Evolutionary conservation across 805 yeast species (phyloP), one percentile per base, ranked within the genome.

Genomic region (Candida chauliodis): DNA sequence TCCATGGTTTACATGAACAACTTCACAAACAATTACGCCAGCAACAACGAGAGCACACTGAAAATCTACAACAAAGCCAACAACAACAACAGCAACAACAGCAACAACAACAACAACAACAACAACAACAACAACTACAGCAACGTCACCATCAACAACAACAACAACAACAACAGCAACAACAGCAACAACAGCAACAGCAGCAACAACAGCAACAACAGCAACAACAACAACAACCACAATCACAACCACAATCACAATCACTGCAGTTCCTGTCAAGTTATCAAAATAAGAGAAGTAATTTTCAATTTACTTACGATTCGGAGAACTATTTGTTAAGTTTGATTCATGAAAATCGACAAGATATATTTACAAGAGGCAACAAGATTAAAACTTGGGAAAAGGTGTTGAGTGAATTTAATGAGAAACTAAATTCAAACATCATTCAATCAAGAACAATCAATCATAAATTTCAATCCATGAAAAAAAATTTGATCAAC

Each of bases 381-480:
- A 45, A 50, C 16, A 52, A 58, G 17, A 39, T 53, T 26, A 55
- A 51, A 36, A 55, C 58, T 1, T 57, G 62, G 62, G 49, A 50
- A 11, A 27, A 34, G 5, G 50, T 57, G n/a, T 42, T 57, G 19
- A 30, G 34, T 14, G 50, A 52, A 23, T 56, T 55, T 35, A 58
- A 58, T 34, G 38, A 40, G 7, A 37, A 31, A 14, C 42, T 44
- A 24, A 21, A 46, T n/a, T 28, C 54, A 18, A 40, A 40, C 16
- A 51, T 56, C 9, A 44, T 55, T 5, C 61, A 56, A 40, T 45
- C 55, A 5, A 22, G 61, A 21, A 58, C 61, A 9, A 44, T 58
- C 25, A 55, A 47, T 25, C 57, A 56, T 23, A 45, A 61, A 28
- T 58, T 52, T 41, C 50, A 52, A 34, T 30, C 31, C 1, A 36